A percentile compares a stretch with the other conserved stretches of the same genome.
These are phyloP conservation scores for Lachancea lanzarotensis DNA, from an alignment of 805 yeast genomes.

Conservation along the genomic window DNA sequence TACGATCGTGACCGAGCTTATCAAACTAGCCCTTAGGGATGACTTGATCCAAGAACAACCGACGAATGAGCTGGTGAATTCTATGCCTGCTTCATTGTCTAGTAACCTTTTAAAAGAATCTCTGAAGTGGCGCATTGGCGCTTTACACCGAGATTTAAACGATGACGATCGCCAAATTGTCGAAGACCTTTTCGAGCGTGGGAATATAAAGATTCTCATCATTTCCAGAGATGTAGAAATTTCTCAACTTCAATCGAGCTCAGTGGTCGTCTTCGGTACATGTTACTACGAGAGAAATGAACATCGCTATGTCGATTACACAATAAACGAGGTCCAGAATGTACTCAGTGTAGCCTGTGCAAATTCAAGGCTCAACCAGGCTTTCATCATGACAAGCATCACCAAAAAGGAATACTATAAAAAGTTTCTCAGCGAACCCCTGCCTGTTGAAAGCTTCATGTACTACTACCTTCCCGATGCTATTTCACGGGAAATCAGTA, in stretches of 20 bases:
- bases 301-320: conserved; percentile 61
- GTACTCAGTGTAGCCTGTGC: conserved; percentile 48
- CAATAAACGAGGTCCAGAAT: conserved; percentile 56
- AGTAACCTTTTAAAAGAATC: conserved; percentile 39
- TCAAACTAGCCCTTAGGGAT: conserved; percentile 35
- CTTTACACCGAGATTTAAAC: conserved; percentile 52
- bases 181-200: conserved; percentile 44
- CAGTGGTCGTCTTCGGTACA: conserved; percentile 65
- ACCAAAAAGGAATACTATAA: conserved; percentile 56
- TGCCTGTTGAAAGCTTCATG: conserved; percentile 80
- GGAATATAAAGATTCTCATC: conserved; percentile 49
- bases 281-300: conserved; percentile 66
- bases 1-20: conserved; percentile 43
- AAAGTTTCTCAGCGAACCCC: conserved; percentile 62
- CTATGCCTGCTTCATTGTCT: conserved; percentile 14
- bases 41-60: conserved; percentile 13
- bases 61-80: background rate
- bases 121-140: conserved; percentile 57
- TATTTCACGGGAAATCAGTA: conserved; percentile 66
- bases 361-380: conserved; percentile 27
- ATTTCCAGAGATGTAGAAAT: conserved; percentile 53
- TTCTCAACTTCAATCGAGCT: conserved; percentile 44
- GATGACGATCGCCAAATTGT: conserved; percentile 48
- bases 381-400: conserved; percentile 50
- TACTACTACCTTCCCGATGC: conserved; percentile 55